Conservation (phyloP, 345 rosid genomes). For the Combretum micranthum region DNA sequence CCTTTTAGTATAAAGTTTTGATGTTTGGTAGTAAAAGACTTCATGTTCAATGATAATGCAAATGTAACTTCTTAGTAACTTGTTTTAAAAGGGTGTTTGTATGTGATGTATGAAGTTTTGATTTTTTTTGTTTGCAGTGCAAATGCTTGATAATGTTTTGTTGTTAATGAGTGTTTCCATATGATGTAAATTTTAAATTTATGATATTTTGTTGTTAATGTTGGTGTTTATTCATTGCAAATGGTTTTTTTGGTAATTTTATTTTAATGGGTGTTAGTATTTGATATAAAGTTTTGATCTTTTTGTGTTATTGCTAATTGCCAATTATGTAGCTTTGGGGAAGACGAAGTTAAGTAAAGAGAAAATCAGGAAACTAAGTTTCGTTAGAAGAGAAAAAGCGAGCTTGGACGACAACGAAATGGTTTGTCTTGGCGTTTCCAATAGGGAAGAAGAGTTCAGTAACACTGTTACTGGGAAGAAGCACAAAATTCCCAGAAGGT, state of each 20-base stretch:
- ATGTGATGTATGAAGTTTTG: too few relatives aligned
- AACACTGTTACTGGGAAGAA: constrained; percentile 22
- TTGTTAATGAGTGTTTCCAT: constrained; percentile 3
- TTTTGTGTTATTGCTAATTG: constrained; percentile 7
- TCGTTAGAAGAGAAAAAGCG: constrained; percentile 29
- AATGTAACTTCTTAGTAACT: too few relatives aligned
- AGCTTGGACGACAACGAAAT: constrained; percentile 31
- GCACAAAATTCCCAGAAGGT: constrained; percentile 52
- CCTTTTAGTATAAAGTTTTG: too few relatives aligned
- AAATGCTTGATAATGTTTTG: constrained; percentile 1
- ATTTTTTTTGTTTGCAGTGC: neutral
- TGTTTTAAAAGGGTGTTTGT: too few relatives aligned
- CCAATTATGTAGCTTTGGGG: constrained; percentile 26
- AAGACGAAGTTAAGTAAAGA: constrained; percentile 41
- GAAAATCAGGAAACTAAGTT: constrained; percentile 41
- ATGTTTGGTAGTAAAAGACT: too few relatives aligned
- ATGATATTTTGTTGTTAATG: constrained; percentile 29
- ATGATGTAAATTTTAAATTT: constrained; percentile 18
- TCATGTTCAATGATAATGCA: too few relatives aligned
- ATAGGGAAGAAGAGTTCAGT: constrained; percentile 27
- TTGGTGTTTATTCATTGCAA: neutral
- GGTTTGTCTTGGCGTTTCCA: constrained; percentile 21
- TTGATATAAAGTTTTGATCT: constrained; percentile 1
- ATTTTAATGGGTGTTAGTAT: constrained; percentile 1
- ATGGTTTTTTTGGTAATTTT: neutral